Base-by-base conservation (phyloP, 2,329 filamentous ascomycete genomes). In the Aspergillus piperis region DNA sequence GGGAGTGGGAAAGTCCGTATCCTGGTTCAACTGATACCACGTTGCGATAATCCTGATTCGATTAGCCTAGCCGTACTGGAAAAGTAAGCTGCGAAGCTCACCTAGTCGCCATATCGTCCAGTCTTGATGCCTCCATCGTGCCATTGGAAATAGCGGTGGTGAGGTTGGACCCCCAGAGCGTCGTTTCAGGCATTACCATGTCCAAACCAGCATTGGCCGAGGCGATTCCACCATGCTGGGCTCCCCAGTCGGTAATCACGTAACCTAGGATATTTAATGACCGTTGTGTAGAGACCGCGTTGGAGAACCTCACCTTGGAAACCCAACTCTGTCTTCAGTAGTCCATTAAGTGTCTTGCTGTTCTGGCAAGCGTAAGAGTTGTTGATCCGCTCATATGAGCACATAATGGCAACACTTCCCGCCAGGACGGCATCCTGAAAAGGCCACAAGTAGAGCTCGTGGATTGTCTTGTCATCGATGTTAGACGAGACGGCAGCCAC, bases 191-290 rank as follows among this genome's bases (percentile, higher is more conserved):
- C 67, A 71, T 69, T 1, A 64, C 64, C 59, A 72, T 65, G 25
- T 72, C 70, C 15, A 72, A 51, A 0, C 70, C 70, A 13, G 70
- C 70, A 53, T 68, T 68, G 0, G 68, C 66, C 6, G 49, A 42
- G 1, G 64, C 67, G 11, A 68, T 67, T 0, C 69, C 70, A 3
- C 85, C 80, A 70, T 94, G 89, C 68, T 92, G 88, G 4, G 89
- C 91, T 65, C 83, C 80, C 90, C 91, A 95, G 72, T 96, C 91
- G 15, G 85, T 86, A 82, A 91, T 86, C 55, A 94, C 84, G 68
- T 91, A 92, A 0, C 90, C 90, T 73, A 91, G 13, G 15, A 32
- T 3, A 3, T 23, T 55, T 1, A 55, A 25, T 2, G 19, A 8
- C n/a, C 15, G n/a, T 54, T 23, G 15, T 7, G 17, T 49, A 2